phyloP scores from a whole-genome alignment of 768 basidiomycete genomes.

The Phylloporus sp. region DNA sequence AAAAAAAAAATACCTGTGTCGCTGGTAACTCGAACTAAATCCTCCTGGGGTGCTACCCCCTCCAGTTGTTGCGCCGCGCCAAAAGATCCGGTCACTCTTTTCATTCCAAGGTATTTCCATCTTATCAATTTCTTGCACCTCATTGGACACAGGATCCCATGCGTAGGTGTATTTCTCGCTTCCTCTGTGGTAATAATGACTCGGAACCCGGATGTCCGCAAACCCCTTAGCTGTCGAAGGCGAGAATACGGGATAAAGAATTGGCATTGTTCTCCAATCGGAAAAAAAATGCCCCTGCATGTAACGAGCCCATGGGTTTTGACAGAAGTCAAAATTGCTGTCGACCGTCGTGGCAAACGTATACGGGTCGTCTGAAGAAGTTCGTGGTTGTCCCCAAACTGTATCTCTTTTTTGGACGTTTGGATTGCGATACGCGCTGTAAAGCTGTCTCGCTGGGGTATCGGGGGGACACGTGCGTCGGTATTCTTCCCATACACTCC shows the following conservation, averaged over 20 bases:
- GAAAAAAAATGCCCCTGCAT: slow-evolving; percentile 96
- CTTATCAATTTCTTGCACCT: slow-evolving; percentile 71
- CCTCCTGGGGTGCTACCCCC: slow-evolving; percentile 86
- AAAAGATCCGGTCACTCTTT: slow-evolving; percentile 83
- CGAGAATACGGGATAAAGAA: slow-evolving; percentile 91
- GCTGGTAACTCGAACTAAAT: slow-evolving; percentile 77
- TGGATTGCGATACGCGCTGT: slow-evolving; percentile 64
- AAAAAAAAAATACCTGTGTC: slow-evolving; percentile 63
- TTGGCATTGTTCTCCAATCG: slow-evolving; percentile 87
- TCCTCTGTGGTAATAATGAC: slow-evolving; percentile 91
- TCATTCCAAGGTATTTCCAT: slow-evolving; percentile 89
- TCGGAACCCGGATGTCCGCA: slow-evolving; percentile 88
- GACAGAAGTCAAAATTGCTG: slow-evolving; percentile 71
- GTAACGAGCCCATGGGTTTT: slow-evolving; percentile 78
- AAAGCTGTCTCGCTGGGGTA: slow-evolving; percentile 77
- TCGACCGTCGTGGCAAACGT: slow-evolving; percentile 59
- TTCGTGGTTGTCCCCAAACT: slow-evolving; percentile 22
- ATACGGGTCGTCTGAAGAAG: slow-evolving; percentile 51
- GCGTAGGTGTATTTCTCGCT: slow-evolving; percentile 84
- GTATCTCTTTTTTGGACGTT: slow-evolving; percentile 28
- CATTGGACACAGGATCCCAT: slow-evolving; percentile 80
- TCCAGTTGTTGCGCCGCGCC: slow-evolving; percentile 95
- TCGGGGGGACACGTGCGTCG: slow-evolving; percentile 84
- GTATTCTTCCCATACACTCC: slow-evolving; percentile 92
- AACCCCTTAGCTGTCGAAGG: slow-evolving; percentile 85